Percentiles rank a stretch among this genome's conserved stretches.
phyloP scores from a whole-genome alignment of 1,139 yeast genomes.

The Yamadazyma diddensiae region DNA sequence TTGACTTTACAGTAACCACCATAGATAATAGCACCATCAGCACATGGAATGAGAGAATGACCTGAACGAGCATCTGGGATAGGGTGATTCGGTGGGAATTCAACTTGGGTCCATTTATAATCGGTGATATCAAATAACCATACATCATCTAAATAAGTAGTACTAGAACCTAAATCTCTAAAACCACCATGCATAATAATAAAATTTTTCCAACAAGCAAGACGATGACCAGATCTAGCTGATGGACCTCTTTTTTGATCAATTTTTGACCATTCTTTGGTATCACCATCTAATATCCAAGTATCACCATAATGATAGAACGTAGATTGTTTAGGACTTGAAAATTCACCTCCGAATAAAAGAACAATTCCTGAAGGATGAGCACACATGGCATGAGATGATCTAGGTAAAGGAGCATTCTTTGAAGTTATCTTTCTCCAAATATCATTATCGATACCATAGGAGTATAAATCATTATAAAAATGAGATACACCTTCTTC shows the following conservation, averaged over 20 bases:
- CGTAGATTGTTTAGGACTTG: slow-evolving; percentile 93
- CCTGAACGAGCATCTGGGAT: slow-evolving; percentile 93
- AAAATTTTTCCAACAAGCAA: slow-evolving; percentile 89
- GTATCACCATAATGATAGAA: slow-evolving; percentile 97
- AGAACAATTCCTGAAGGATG: slow-evolving; percentile 87
- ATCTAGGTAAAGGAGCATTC: slow-evolving; percentile 87
- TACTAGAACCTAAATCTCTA: slow-evolving; percentile 79
- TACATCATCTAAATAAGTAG: slow-evolving; percentile 79
- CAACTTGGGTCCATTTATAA: slow-evolving; percentile 89
- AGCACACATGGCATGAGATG: slow-evolving; percentile 91
- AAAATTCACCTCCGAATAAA: slow-evolving; percentile 94
- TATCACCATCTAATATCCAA: slow-evolving; percentile 82
- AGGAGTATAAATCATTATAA: slow-evolving; percentile 77
- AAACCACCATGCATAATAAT: slow-evolving; percentile 89
- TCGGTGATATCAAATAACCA: slow-evolving; percentile 92
- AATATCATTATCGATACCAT: slow-evolving; percentile 69
- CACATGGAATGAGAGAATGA: slow-evolving; percentile 77
- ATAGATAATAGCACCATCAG: slow-evolving; percentile 82
- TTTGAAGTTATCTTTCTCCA: slow-evolving; percentile 83
- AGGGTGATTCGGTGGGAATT: slow-evolving; percentile 77
- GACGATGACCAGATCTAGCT: slow-evolving; percentile 89
- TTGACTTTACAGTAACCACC: slow-evolving; percentile 96
- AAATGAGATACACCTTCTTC: slow-evolving; percentile 61
- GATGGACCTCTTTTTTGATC: slow-evolving; percentile 72
- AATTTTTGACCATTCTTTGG: slow-evolving; percentile 87